Evolutionary conservation across 2,329 filamentous ascomycete genomes (phyloP), one percentile per base, ranked within the genome.

Genomic region (Zymoseptoria brevis): DNA sequence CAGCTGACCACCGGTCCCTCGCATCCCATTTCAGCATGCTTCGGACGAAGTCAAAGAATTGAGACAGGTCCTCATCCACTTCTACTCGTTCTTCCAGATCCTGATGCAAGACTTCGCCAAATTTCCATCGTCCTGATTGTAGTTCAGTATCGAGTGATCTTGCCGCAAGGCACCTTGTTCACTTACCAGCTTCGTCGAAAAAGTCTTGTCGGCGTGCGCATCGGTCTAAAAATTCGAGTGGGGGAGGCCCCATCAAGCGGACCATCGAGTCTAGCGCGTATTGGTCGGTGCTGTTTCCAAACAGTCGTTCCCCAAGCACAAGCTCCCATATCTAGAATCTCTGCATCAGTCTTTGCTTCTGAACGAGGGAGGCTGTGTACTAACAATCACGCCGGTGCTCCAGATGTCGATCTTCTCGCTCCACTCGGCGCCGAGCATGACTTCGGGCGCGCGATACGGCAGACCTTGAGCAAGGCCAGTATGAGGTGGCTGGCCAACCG

Each of bases 371-470:
- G n/a, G n/a, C n/a, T n/a, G n/a, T n/a, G n/a, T n/a, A n/a, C n/a
- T n/a, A n/a, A 68, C 67, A 63, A 69, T 68, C 22, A 69, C 60
- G 29, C 64, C 68, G 19, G 69, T 55, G 2, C 64, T 66, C 68
- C 68, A 70, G 6, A 69, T 49, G 58, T 69, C 67, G 30, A 68
- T 63, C 2, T 59, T 53, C 30, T n/a, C 57, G 19, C 53, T 57
- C 67, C 66, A 70, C 2, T 66, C 66, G 19, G 68, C 56, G 4
- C 59, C 50, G 11, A 69, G 45, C 0, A 69, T 55, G 0, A 71
- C 58, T 51, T 69, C 67, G n/a, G 67, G 67, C 5, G 66, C 68
- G 3, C 68, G 59, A 56, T 69, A 66, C 11, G 68, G 58, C 67
- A 69, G 68, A 62, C 66, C 26, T n/a, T 64, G 64, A 65, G 24